A percentile compares a stretch with the other conserved stretches of the same genome.
Evolutionary conservation across 352 stramenopile species (phyloP).

Genomic region (Blastocystis sp.): DNA sequence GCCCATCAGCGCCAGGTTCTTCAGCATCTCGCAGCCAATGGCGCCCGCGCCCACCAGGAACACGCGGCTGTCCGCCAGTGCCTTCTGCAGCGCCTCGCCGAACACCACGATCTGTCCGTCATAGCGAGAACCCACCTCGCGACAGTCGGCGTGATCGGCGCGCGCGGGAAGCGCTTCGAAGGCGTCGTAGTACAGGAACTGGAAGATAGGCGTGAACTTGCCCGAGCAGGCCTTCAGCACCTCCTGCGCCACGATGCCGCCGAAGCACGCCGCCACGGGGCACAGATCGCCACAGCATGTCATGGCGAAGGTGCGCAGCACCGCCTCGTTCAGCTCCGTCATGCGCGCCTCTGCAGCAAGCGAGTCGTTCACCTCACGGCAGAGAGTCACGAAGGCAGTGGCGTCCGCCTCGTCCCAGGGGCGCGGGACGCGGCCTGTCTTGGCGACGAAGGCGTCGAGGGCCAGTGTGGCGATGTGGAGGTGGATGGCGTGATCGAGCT

Average conservation of each 20-base stretch:
- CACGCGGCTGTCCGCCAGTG: slow-evolving; percentile 83
- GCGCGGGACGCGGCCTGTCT: slow-evolving; percentile 79
- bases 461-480: slow-evolving; percentile 85
- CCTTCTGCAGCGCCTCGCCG: slow-evolving; percentile 75
- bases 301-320: slow-evolving; percentile 63
- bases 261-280: slow-evolving; percentile 92
- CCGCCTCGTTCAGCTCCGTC: slow-evolving; percentile 59
- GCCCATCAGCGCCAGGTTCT: slow-evolving; percentile 99
- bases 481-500: slow-evolving; percentile 86
- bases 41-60: slow-evolving; percentile 96
- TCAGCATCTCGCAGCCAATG: slow-evolving; percentile 99
- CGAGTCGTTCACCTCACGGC: slow-evolving; percentile 79
- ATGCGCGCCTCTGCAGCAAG: slow-evolving; percentile 74
- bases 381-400: slow-evolving; percentile 81
- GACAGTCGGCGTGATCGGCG: slow-evolving; percentile 49
- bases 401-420: slow-evolving; percentile 83
- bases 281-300: slow-evolving; percentile 84
- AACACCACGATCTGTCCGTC: slow-evolving; percentile 88
- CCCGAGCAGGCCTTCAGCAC: slow-evolving; percentile 95
- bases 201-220: slow-evolving; percentile 96
- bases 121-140: slow-evolving; percentile 80
- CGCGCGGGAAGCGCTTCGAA: slow-evolving; percentile 86
- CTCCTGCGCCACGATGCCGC: slow-evolving; percentile 92
- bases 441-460: slow-evolving; percentile 81
- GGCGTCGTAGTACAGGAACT: slow-evolving; percentile 98